Base-by-base conservation (phyloP, 2,329 filamentous ascomycete species). In the Trichocomaceae sp. region DNA sequence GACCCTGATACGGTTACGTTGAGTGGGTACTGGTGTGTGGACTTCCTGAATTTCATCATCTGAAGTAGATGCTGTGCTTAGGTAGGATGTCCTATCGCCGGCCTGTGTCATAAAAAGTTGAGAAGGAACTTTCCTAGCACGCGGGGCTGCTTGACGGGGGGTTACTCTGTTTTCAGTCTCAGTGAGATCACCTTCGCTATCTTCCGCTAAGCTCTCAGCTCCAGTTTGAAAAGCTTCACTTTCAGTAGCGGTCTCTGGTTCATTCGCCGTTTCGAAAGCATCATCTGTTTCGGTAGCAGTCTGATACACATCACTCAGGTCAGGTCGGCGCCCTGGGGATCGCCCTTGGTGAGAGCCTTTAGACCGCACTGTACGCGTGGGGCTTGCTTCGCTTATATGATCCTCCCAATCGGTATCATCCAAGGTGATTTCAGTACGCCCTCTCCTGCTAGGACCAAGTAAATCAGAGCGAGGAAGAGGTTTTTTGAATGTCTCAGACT, bases 171-270 rank as follows among this genome's bases (percentile, higher is more conserved):
- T 80, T 69, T 96, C 92, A 0, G 91, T 97, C 72, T 96, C 92
- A 0, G 90, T 95, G 47, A 87, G 77, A 61, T 90, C 87, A 58
- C 90, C 89, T 55, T 83, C 87, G 65, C 85, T 90, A 15, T 89
- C 87, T 63, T 79, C 79, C 52, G 77, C 78, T 59, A 84, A 73
- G 58, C 78, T 83, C 67, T 97, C 93, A 15, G 84, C 83, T n/a
- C 88, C 90, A 3, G 92, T 96, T 69, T 95, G 88, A 82, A 97
- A 97, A 59, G 90, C 90, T 62, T 97, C 92, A 10, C 90, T 95
- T 72, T 95, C 91, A 0, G 90, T 96, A 12, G 78, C 82, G 7
- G 76, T 80, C 54, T 81, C 81, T 26, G 84, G 83, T 71, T 96
- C 92, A 64, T 95, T 88, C 22, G 85, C 85, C 44, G 85, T 87